Conservation (phyloP, 148 eudicot species). For the Persicaria tinctoria region DNA sequence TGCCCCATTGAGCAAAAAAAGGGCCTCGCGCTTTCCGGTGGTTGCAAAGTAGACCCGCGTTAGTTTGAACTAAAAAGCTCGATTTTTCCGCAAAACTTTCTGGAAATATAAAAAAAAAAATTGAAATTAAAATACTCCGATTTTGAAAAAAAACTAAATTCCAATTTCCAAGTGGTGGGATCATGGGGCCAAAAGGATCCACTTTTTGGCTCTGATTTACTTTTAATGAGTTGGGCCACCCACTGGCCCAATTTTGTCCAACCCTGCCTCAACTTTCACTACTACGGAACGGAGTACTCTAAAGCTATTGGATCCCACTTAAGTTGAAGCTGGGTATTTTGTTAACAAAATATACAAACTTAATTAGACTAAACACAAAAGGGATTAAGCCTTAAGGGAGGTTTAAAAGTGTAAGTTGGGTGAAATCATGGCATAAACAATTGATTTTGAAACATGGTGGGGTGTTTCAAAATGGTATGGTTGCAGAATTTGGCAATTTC, state of each 20-base stretch:
- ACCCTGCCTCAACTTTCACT: not conserved
- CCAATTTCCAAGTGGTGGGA: not conserved
- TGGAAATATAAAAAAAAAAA: not conserved
- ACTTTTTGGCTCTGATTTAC: not conserved
- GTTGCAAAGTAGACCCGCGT: constrained; percentile 4
- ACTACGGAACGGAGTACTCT: not conserved
- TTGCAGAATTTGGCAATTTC: not conserved
- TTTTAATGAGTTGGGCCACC: constrained; percentile 6
- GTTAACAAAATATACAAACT: not conserved
- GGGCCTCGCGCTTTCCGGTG: not conserved
- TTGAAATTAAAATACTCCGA: not conserved
- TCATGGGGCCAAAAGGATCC: not conserved
- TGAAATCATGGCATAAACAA: not conserved
- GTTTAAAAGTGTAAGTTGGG: not conserved
- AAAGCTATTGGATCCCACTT: not conserved
- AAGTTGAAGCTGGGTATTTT: not conserved
- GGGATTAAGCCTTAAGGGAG: not conserved
- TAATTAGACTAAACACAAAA: not conserved
- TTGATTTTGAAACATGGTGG: not conserved
- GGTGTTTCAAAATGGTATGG: not conserved
- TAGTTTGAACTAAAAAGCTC: not conserved
- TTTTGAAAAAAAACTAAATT: not conserved
- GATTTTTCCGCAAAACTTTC: not conserved
- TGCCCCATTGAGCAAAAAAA: not conserved
- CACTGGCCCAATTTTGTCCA: not conserved